Conservation (phyloP, 352 stramenopile species). For the Globisporangium apiculatum region DNA sequence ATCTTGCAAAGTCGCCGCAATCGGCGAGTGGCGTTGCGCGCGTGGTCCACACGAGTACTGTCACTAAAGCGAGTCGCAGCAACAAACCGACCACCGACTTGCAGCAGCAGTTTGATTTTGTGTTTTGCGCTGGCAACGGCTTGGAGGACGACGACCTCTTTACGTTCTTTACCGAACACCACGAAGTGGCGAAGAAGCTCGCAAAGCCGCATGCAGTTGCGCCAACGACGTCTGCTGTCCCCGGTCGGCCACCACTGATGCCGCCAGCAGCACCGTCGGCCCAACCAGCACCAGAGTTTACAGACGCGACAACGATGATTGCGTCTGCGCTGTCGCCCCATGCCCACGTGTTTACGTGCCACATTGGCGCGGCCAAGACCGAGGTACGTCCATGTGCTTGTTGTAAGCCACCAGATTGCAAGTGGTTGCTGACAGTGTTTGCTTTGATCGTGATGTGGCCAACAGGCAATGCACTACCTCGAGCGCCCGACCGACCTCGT, state of each 20-base stretch:
- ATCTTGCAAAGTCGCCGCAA: constrained; percentile 4
- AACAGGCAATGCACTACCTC: constrained; percentile 66
- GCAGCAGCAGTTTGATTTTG: constrained; percentile 60
- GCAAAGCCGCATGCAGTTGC: constrained; percentile 1
- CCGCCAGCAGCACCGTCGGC: constrained; percentile 6
- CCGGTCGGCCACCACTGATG: constrained; percentile 8
- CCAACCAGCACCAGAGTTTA: constrained; percentile 8
- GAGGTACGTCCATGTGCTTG: constrained; percentile 25
- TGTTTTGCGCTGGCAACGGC: constrained; percentile 82
- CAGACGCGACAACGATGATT: constrained; percentile 10
- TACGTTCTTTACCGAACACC: constrained; percentile 72
- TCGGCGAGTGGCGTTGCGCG: constrained; percentile 36
- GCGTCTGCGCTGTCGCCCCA: constrained; percentile 31
- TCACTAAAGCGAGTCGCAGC: constrained; percentile 9
- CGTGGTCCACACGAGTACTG: not conserved
- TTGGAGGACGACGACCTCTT: constrained; percentile 85
- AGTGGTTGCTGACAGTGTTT: not conserved
- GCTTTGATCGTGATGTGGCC: not conserved
- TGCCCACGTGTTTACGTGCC: constrained; percentile 62
- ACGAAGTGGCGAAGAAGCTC: constrained; percentile 27
- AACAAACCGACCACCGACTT: not conserved
- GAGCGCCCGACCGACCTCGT: constrained; percentile 53
- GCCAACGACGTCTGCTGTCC: not conserved
- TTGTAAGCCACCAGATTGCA: no score
- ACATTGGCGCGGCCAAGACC: constrained; percentile 66